Conservation (phyloP, 768 basidiomycete species). For the Suillus cothurnatus region DNA sequence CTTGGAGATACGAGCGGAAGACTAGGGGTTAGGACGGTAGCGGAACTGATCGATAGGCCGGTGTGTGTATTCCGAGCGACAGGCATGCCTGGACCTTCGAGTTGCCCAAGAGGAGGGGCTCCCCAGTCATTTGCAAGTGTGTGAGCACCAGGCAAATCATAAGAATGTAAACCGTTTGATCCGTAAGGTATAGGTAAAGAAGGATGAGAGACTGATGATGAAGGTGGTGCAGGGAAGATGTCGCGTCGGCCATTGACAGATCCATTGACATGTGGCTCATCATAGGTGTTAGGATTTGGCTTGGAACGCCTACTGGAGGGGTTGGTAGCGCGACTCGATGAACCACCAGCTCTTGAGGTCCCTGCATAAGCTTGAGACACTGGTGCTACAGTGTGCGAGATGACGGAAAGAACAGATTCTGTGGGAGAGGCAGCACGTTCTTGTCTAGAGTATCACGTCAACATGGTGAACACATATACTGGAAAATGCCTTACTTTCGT, state of each 20-base stretch:
- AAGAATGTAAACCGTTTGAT: slow-evolving; percentile 41
- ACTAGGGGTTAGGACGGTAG: slow-evolving; percentile 24
- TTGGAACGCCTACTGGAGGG: slow-evolving; percentile 46
- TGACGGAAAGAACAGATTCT: slow-evolving; percentile 72
- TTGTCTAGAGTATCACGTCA: slow-evolving; percentile 38
- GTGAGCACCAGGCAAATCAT: slow-evolving; percentile 40
- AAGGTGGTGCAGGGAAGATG: slow-evolving; percentile 50
- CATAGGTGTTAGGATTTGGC: slow-evolving; percentile 40
- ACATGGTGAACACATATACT: background rate
- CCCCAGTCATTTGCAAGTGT: slow-evolving; percentile 49
- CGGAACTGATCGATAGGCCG: slow-evolving; percentile 27
- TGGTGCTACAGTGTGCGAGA: slow-evolving; percentile 58
- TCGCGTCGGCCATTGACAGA: slow-evolving; percentile 38
- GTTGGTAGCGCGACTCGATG: slow-evolving; percentile 35
- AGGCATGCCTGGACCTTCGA: slow-evolving; percentile 82
- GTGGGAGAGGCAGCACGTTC: slow-evolving; percentile 72
- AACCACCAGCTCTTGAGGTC: slow-evolving; percentile 31
- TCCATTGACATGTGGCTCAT: slow-evolving; percentile 45
- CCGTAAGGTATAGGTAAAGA: slow-evolving; percentile 50
- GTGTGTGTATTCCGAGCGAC: slow-evolving; percentile 47
- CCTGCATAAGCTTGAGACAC: slow-evolving; percentile 29
- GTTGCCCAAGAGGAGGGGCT: slow-evolving; percentile 52
- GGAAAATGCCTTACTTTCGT: slow-evolving; percentile 54
- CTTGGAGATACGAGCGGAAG: slow-evolving; percentile 29
- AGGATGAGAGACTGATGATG: slow-evolving; percentile 52